A percentile compares a stretch with the other conserved stretches of the same genome.
Evolutionary conservation across 129 eudicot genomes (phyloP).

Genomic region (Logfia minima): DNA sequence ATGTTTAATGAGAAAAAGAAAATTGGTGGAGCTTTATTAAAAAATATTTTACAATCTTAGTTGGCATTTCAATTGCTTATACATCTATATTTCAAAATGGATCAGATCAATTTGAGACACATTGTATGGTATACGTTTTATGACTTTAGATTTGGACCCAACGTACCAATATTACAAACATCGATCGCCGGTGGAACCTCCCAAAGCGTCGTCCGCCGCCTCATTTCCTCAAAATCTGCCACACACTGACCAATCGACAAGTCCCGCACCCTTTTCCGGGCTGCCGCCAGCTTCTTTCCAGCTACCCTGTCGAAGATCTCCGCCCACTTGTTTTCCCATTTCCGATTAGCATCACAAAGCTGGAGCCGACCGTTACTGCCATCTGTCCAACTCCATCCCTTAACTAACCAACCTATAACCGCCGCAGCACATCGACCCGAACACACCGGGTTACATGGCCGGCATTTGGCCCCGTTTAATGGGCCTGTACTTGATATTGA

Average conservation of each 20-base stretch:
- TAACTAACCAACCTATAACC: constrained; percentile 39
- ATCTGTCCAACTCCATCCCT: constrained; percentile 83
- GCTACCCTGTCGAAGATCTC: constrained; percentile 50
- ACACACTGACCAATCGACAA: constrained; percentile 53
- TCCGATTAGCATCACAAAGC: constrained; percentile 66
- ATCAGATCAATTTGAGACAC: too few relatives aligned
- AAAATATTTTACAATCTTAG: too few relatives aligned
- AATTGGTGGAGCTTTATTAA: too few relatives aligned
- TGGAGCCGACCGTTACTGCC: constrained; percentile 46
- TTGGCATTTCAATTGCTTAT: too few relatives aligned
- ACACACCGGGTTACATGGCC: constrained; percentile 69
- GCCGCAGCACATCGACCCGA: constrained; percentile 48
- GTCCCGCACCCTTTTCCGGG: constrained; percentile 35
- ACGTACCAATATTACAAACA: not conserved
- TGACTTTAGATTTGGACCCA: too few relatives aligned
- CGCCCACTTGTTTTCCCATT: constrained; percentile 84
- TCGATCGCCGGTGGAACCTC: constrained; percentile 43
- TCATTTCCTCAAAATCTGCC: constrained; percentile 54
- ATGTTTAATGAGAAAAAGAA: too few relatives aligned
- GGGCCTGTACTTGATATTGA: constrained; percentile 68
- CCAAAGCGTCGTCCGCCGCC: constrained; percentile 48
- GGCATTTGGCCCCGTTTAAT: constrained; percentile 74
- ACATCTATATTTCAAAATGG: too few relatives aligned
- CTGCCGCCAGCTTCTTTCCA: constrained; percentile 51
- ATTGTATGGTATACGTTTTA: too few relatives aligned